These are phyloP conservation scores for Aristolochia fimbriata DNA, from an alignment of 164 flowering plant species.

Conservation along the genomic window DNA sequence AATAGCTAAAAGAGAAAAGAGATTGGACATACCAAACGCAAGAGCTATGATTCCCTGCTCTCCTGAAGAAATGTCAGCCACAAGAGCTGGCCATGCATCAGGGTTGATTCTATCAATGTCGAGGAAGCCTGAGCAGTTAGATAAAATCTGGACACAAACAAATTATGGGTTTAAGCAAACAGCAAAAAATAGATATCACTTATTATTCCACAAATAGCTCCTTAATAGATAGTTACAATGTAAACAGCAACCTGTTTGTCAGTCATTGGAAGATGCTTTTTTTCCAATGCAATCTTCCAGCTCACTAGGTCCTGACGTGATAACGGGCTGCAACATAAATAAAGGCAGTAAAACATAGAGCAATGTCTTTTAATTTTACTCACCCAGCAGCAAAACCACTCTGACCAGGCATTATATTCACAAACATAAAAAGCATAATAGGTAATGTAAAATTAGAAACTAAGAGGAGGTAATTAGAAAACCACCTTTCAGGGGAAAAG, in stretches of 20 bases:
- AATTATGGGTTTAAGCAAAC: neutral
- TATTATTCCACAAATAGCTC: neutral
- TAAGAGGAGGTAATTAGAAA: neutral
- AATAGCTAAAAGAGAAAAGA: too few relatives aligned
- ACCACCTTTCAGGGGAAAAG: constrained; percentile 86
- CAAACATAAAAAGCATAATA: neutral
- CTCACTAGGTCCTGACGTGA: constrained; percentile 98
- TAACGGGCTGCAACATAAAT: constrained; percentile 53
- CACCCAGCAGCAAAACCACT: neutral
- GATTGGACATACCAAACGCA: constrained; percentile 62
- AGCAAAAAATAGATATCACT: neutral
- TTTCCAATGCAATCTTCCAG: constrained; percentile 94
- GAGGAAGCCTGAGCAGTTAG: constrained; percentile 66
- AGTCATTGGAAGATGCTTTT: constrained; percentile 70
- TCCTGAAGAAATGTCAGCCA: constrained; percentile 76
- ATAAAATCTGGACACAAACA: constrained; percentile 38
- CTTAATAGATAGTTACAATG: neutral
- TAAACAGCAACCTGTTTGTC: constrained; percentile 54
- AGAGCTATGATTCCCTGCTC: constrained; percentile 80
- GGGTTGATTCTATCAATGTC: constrained; percentile 84
- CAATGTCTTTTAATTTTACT: neutral
- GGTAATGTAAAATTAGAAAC: neutral
- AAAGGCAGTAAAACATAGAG: neutral
- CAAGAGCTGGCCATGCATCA: constrained; percentile 93
- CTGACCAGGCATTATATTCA: neutral